A percentile compares a stretch with the other conserved stretches of the same genome.
Evolutionary conservation across 345 rosid genomes (phyloP).

Genomic region (rapeseed (Brassica napus)): DNA sequence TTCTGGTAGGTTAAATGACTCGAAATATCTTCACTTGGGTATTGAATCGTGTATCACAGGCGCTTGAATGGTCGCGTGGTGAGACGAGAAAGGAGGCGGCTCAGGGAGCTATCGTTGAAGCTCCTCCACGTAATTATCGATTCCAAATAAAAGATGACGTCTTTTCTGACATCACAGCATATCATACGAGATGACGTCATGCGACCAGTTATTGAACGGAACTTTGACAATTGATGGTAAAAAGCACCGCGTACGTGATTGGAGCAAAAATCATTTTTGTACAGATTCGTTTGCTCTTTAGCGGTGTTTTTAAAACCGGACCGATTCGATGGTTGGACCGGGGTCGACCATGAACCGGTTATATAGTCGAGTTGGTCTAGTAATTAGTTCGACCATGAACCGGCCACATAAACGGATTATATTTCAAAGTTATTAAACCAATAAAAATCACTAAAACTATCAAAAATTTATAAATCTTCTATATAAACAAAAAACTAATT

Average conservation of each 20-base stretch:
- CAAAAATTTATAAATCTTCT: too few species aligned
- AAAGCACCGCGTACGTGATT: neutral
- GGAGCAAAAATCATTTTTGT: neutral
- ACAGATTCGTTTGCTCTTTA: neutral
- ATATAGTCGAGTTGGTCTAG: too few species aligned
- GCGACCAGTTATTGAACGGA: neutral
- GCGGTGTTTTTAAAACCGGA: too few species aligned
- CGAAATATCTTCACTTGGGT: neutral
- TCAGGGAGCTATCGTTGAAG: conserved; percentile 13
- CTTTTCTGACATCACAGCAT: conserved; percentile 4
- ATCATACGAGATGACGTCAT: conserved; percentile 15
- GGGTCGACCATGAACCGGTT: too few species aligned
- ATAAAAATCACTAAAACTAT: too few species aligned
- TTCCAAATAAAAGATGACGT: neutral
- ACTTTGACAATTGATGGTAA: neutral
- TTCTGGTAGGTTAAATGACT: neutral
- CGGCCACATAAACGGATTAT: too few species aligned
- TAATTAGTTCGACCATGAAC: too few species aligned
- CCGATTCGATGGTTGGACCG: too few species aligned
- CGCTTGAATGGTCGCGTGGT: neutral
- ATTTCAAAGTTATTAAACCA: too few species aligned
- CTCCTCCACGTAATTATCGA: conserved; percentile 21
- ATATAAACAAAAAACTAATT: too few species aligned
- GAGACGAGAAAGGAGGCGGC: conserved; percentile 22
- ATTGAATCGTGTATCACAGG: neutral